Percentiles rank a stretch among this genome's conserved stretches.
These are phyloP conservation scores for Penicillium freii DNA, from an alignment of 2,329 filamentous ascomycete genomes.

Conservation along the genomic window DNA sequence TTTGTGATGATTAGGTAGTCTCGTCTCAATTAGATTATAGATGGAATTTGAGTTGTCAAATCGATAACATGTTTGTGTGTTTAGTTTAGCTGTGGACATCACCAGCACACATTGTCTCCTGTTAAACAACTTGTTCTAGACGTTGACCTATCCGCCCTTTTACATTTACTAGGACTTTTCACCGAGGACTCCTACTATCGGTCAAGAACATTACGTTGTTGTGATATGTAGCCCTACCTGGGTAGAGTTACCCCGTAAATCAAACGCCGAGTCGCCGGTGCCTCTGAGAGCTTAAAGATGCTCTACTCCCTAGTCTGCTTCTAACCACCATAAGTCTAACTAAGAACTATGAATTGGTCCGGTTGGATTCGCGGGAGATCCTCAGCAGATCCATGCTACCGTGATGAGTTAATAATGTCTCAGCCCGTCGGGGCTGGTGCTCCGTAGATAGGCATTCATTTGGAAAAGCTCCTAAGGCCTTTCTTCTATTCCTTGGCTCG, in stretches of 20 bases:
- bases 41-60: not conserved
- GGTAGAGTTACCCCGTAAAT: not conserved
- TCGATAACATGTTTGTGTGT: not conserved
- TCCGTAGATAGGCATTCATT: not conserved
- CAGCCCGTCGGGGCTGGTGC: not conserved
- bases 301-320: not conserved
- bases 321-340: not conserved
- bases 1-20: not conserved
- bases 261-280: not conserved
- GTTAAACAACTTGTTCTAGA: not conserved
- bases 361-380: not conserved
- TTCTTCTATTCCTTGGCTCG: not conserved
- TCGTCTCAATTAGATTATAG: not conserved
- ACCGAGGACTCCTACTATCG: not conserved
- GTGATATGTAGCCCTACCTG: not conserved
- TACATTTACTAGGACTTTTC: not conserved
- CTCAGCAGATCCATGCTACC: not conserved
- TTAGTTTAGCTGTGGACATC: not conserved
- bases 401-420: not conserved
- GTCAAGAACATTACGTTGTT: not conserved
- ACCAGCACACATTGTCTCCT: not conserved
- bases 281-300: not conserved
- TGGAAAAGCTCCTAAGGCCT: too few species aligned
- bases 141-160: not conserved
- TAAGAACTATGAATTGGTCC: not conserved